Evolutionary conservation across 2,329 filamentous ascomycete species (phyloP), one percentile per base, ranked within the genome.

Genomic region (Shiraia sp.): DNA sequence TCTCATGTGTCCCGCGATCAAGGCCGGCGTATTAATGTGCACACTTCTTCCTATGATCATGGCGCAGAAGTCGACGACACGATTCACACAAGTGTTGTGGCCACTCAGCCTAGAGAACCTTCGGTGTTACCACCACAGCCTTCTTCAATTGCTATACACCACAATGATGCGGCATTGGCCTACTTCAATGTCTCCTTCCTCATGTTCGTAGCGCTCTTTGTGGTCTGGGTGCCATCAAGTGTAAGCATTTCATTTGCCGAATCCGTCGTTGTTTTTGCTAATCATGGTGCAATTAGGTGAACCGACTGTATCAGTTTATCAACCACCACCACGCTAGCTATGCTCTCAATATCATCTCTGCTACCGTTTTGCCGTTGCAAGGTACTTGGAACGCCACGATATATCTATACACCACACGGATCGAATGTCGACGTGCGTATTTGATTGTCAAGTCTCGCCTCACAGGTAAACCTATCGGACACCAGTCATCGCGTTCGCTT

Each of bases 381-480:
- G 89, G 89, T 0, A 87, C 91, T 58, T 93, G 88, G 88, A 95
- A 95, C 64, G 81, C 84, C 13, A 67, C 87, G 43, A 89, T 95
- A 53, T 95, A 93, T 68, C 70, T 82, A 4, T 62, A 56, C 13
- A 64, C 62, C 0, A 61, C 61, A 0, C 62, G 60, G 47, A 27
- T 46, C 0, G 65, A 66, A 28, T 63, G 56, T 27, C 59, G 50
- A 23, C 52, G 55, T 12, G 59, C 57, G 4, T 46, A 47, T 8
- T 34, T 32, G 10, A 40, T 45, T 17, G 17, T 45, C 2, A 24
- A 53, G 27, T 29, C 36, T 3, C 47, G 37, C 23, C 2, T 59
- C n/a, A 46, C 26, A 7, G 48, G 50, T 15, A 35, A 32, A 19
- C 19, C 30, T 32, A 17, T 32, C 3, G 24, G 15, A 14, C 35